Evolutionary conservation across 2,329 filamentous ascomycete genomes (phyloP), one percentile per base, ranked within the genome.

Genomic region (Metarhizium humberi): DNA sequence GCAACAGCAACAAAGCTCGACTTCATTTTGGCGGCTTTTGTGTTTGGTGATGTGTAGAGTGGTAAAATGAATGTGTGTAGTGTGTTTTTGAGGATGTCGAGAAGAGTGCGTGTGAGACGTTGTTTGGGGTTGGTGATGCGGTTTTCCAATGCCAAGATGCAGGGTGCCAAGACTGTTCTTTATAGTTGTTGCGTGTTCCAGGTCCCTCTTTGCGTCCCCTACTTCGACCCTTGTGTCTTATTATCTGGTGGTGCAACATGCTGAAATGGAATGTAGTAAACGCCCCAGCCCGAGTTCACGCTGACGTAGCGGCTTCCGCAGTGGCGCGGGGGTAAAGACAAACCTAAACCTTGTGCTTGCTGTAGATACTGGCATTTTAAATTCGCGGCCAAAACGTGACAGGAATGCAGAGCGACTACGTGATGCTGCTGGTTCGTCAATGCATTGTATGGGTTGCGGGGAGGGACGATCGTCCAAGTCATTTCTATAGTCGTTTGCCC

Each of bases 1-100:
- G 52, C 16, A 18, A 54, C 14, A 20, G 53, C 46, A 42, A 50
- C 20, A 32, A 53, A 43, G n/a, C n/a, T 48, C 20, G 51, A 38
- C 51, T 53, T 56, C 55, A 56, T 56, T 11, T 53, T 56, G 55
- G n/a, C n/a, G 42, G 42, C 5, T 45, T 18, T 7, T 40, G 38
- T 13, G 38, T 45, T 34, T 25, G 3, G 25, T 25, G 25, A 25
- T 25, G 25, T 25, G 25, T 25, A 25, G 25, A 25, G 3, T 25
- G 25, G 25, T 25, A 25, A 25, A 25, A 25, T 25, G 25, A 25
- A 25, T 4, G 25, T 1, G 40, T 6, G 2, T 43, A 1, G 16
- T 16, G 6, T 6, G 40, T 6, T 43, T 16, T 16, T 10, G n/a
- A 16, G 16, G 40, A 6, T 43, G n/a, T 14, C 10, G n/a, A 18